phyloP scores from a whole-genome alignment of 495 filamentous ascomycete species.

The Annulohypoxylon maeteangense region DNA sequence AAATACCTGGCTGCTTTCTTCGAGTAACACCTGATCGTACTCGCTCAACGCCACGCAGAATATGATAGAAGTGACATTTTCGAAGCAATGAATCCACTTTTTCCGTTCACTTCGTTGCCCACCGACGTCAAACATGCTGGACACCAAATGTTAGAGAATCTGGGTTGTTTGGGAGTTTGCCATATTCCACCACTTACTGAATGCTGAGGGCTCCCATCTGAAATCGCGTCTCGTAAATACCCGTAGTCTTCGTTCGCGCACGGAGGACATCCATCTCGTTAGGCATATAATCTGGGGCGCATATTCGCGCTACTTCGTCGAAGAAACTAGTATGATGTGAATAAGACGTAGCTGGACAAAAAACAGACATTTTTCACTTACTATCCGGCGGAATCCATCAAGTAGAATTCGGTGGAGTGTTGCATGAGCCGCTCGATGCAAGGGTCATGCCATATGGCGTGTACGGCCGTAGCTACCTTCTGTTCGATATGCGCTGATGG shows the following conservation, averaged over 20 bases:
- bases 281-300: constrained; percentile 85
- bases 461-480: constrained; percentile 82
- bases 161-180: constrained; percentile 21
- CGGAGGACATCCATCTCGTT: constrained; percentile 92
- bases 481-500: constrained; percentile 82
- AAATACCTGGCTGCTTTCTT: constrained; percentile 94
- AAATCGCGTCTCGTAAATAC: constrained; percentile 98
- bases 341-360: background rate
- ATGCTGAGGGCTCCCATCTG: constrained; percentile 98
- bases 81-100: constrained; percentile 99
- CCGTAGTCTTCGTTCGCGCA: constrained; percentile 98
- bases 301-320: constrained; percentile 88
- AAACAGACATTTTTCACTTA: constrained; percentile 58
- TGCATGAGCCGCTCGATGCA: constrained; percentile 87
- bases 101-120: constrained; percentile 97
- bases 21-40: constrained; percentile 95
- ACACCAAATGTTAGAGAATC: constrained; percentile 33
- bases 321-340: constrained; percentile 76
- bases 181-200: constrained; percentile 73
- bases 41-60: constrained; percentile 99
- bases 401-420: constrained; percentile 95
- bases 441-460: constrained; percentile 89
- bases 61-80: constrained; percentile 99
- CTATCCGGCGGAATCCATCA: constrained; percentile 99
- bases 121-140: constrained; percentile 98